Evolutionary conservation across 2,329 filamentous ascomycete genomes (phyloP).

Genomic region (Penicillium sp.): DNA sequence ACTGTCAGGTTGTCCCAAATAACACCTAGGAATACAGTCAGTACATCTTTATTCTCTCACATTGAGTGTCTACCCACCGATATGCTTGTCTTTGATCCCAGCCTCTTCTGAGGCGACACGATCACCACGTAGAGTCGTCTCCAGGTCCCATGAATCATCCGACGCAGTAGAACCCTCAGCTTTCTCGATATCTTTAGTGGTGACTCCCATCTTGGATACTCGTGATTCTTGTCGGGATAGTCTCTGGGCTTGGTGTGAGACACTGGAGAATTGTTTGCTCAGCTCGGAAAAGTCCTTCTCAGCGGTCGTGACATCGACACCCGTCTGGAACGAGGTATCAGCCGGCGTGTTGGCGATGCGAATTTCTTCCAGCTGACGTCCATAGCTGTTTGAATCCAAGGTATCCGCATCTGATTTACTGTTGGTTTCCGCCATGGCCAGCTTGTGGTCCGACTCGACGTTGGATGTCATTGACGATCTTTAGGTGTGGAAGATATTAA

Average conservation of each 20-base stretch:
- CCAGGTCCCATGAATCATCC: conserved; percentile 70
- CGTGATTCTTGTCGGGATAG: conserved; percentile 37
- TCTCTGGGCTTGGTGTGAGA: conserved; percentile 39
- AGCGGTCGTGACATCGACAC: conserved; percentile 49
- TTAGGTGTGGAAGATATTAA: neutral
- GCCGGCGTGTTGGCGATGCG: conserved; percentile 35
- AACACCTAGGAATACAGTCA: conserved; percentile 51
- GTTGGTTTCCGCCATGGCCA: conserved; percentile 13
- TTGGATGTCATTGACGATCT: neutral
- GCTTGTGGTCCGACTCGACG: conserved; percentile 23
- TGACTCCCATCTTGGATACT: conserved; percentile 25
- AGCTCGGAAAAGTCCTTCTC: conserved; percentile 46
- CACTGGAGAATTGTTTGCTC: conserved; percentile 40
- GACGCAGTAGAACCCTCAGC: conserved; percentile 44
- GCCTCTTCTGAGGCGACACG: conserved; percentile 70
- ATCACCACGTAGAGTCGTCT: conserved; percentile 69
- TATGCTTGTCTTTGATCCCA: conserved; percentile 77
- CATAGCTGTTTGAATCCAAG: conserved; percentile 27
- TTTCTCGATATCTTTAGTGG: conserved; percentile 60
- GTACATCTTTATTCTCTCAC: neutral
- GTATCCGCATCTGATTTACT: conserved; percentile 33
- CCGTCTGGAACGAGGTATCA: conserved; percentile 33
- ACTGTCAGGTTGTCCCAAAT: conserved; percentile 78
- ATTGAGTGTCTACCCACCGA: conserved; percentile 47
- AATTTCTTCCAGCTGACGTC: conserved; percentile 31